These are phyloP conservation scores for Crassisporium funariophilum DNA, from an alignment of 768 basidiomycete species.

Conservation along the genomic window DNA sequence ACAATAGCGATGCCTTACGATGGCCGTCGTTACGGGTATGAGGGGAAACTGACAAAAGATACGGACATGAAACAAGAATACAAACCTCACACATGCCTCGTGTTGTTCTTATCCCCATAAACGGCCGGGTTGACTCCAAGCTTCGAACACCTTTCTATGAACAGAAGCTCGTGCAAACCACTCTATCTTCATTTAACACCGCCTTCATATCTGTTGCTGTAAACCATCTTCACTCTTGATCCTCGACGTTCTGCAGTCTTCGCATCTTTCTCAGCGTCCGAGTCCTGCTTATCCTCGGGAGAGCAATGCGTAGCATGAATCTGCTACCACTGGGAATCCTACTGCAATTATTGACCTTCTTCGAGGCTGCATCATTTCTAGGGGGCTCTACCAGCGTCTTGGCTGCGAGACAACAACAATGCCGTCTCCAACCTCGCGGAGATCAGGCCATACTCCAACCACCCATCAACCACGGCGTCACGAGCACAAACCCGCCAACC, in stretches of 20 bases:
- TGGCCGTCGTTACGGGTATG: no score
- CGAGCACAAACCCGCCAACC: background rate
- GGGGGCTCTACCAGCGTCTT: background rate
- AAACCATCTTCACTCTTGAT: no score
- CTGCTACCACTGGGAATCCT: background rate
- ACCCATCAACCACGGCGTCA: constrained; percentile 9
- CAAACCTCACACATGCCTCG: background rate
- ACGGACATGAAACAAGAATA: no score
- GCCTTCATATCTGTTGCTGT: background rate
- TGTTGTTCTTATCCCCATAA: background rate
- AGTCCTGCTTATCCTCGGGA: background rate
- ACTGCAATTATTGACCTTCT: background rate
- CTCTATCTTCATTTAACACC: background rate
- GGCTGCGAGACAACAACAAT: constrained; percentile 22
- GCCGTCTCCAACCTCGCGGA: constrained; percentile 17
- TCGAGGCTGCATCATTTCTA: background rate
- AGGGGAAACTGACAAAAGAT: no score
- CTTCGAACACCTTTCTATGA: background rate
- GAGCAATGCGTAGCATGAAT: background rate
- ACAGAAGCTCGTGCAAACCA: background rate
- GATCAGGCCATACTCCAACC: constrained; percentile 17
- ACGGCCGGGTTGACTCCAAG: background rate
- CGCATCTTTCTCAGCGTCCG: no score
- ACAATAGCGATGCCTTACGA: no score
- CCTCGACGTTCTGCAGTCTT: no score